Evolutionary conservation across 345 rosid species (phyloP).

Genomic region (Bruguiera gymnorhiza): DNA sequence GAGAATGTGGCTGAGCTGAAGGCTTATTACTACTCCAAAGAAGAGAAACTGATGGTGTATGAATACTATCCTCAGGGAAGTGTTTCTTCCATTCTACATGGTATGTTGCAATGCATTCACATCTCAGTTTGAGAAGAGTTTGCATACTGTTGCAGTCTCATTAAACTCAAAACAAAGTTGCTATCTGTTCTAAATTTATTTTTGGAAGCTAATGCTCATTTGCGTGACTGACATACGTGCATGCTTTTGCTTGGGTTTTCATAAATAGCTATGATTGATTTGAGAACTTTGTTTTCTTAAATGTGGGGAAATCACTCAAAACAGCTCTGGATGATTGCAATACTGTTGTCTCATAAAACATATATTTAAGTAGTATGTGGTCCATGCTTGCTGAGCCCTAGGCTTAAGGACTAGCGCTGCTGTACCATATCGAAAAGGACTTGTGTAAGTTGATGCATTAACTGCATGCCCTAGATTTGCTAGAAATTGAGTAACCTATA

Average conservation of each 20-base stretch:
- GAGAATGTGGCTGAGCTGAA: conserved; percentile 75
- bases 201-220: not conserved
- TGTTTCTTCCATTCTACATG: conserved; percentile 65
- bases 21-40: conserved; percentile 89
- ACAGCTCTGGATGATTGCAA: not conserved
- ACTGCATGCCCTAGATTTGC: too few species aligned
- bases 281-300: not conserved
- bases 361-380: not conserved
- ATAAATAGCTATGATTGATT: conserved; percentile 2
- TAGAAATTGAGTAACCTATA: too few species aligned
- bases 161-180: not conserved
- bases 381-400: not conserved
- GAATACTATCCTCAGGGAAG: conserved; percentile 67
- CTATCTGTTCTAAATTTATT: not conserved
- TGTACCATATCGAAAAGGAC: too few species aligned
- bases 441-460: too few species aligned
- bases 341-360: not conserved
- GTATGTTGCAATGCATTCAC: conserved; percentile 37
- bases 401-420: too few species aligned
- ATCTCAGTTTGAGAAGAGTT: conserved; percentile 6
- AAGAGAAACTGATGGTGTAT: conserved; percentile 81
- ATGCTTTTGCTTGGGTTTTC: not conserved
- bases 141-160: conserved; percentile 2
- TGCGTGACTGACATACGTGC: not conserved
- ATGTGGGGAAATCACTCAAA: not conserved